Evolutionary conservation across 164 flowering plant genomes (phyloP).

Genomic region (Stephania japonica): DNA sequence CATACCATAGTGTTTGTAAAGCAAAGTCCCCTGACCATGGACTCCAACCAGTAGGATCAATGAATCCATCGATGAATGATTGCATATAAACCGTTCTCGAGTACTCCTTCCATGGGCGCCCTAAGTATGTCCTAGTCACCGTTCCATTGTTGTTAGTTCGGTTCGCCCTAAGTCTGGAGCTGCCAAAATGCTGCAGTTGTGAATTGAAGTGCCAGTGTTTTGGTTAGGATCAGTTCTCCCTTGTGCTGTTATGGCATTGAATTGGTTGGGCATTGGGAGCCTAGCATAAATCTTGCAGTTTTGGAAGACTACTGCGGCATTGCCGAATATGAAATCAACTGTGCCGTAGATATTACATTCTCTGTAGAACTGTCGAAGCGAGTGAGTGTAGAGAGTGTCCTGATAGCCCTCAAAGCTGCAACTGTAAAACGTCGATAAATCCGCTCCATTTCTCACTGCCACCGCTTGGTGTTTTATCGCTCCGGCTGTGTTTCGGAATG

Average conservation of each 20-base stretch:
- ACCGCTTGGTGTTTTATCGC: constrained; percentile 61
- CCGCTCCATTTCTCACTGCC: constrained; percentile 58
- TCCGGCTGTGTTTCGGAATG: constrained; percentile 66
- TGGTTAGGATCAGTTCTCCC: constrained; percentile 31
- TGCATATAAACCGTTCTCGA: constrained; percentile 41
- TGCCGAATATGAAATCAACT: constrained; percentile 69
- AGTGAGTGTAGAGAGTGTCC: constrained; percentile 21
- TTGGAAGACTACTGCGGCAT: constrained; percentile 56
- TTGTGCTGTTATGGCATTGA: constrained; percentile 35
- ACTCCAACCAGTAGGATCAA: constrained; percentile 34
- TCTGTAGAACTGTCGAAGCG: constrained; percentile 33
- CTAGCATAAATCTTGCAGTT: constrained; percentile 47
- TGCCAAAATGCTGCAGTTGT: constrained; percentile 28
- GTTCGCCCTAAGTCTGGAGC: constrained; percentile 25
- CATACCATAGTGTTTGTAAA: constrained; percentile 37
- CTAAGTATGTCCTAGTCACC: constrained; percentile 28
- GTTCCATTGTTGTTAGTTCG: constrained; percentile 11
- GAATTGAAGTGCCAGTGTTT: constrained; percentile 34
- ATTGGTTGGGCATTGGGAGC: constrained; percentile 25
- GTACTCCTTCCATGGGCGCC: constrained; percentile 51
- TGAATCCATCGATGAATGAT: constrained; percentile 22
- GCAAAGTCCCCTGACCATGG: constrained; percentile 40
- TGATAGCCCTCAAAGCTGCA: constrained; percentile 43
- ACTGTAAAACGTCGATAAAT: constrained; percentile 37
- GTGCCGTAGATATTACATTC: constrained; percentile 55